These are phyloP conservation scores for Globisporangium solare DNA, from an alignment of 352 stramenopile species.

Conservation along the genomic window DNA sequence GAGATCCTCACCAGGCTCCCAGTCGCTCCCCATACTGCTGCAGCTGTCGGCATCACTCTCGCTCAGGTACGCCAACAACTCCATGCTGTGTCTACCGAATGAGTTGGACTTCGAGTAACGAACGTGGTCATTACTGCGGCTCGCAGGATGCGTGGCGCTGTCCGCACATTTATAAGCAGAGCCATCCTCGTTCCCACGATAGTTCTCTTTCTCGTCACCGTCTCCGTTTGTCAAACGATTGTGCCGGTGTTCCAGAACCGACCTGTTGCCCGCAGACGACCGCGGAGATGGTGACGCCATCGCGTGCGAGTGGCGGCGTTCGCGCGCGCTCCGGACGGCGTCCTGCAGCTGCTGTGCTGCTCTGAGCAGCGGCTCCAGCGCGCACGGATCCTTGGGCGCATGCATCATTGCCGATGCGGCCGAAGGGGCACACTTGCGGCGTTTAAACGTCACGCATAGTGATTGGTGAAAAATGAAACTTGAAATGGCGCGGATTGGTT, in stretches of 20 bases:
- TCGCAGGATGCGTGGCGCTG: neutral
- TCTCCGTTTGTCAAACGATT: neutral
- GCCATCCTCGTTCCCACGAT: neutral
- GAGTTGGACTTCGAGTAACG: too few species aligned
- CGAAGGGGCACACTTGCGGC: too few species aligned
- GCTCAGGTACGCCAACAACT: too few species aligned
- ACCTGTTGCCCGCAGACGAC: neutral
- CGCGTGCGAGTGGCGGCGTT: conserved; percentile 7
- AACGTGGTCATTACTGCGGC: neutral
- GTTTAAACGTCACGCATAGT: too few species aligned
- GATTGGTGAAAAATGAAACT: too few species aligned
- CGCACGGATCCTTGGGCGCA: conserved; percentile 12
- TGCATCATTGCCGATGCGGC: too few species aligned
- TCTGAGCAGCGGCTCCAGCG: conserved; percentile 30
- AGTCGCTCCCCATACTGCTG: conserved; percentile 3
- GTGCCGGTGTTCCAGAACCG: neutral
- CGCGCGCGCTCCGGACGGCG: conserved; percentile 38
- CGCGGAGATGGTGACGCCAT: neutral
- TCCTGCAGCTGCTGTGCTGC: conserved; percentile 48
- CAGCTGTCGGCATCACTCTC: neutral
- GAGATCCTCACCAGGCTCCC: conserved; percentile 5
- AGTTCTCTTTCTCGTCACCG: conserved; percentile 2
- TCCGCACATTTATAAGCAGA: too few species aligned
- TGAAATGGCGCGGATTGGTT: too few species aligned
- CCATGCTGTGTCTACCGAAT: too few species aligned